Percentiles rank a stretch among this genome's conserved stretches.
These are phyloP conservation scores for Geranium incanum DNA, from an alignment of 441 rosid genomes.

Conservation along the genomic window DNA sequence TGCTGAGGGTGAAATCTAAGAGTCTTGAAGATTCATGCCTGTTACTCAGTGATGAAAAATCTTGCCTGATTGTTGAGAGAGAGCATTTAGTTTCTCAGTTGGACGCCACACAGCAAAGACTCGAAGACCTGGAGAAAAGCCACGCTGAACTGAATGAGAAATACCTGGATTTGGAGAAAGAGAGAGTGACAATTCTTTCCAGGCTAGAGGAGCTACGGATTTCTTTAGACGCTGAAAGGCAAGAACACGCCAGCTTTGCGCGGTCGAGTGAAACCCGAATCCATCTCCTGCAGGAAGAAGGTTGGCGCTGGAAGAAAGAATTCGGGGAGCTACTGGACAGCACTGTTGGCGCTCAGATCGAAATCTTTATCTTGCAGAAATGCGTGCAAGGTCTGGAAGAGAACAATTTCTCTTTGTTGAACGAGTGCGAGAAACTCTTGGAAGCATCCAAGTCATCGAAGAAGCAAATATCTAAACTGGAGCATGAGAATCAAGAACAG, in stretches of 20 bases:
- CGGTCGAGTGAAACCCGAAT: conserved; percentile 38
- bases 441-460: conserved; percentile 52
- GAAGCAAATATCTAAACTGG: conserved; percentile 49
- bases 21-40: conserved; percentile 52
- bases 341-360: conserved; percentile 46
- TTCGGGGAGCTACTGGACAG: conserved; percentile 60
- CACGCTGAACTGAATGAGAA: conserved; percentile 41
- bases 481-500: conserved; percentile 47
- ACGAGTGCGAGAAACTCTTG: conserved; percentile 47
- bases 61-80: conserved; percentile 36
- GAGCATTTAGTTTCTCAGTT: conserved; percentile 51
- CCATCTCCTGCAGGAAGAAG: conserved; percentile 47
- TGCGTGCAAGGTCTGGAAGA: conserved; percentile 58
- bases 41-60: conserved; percentile 56
- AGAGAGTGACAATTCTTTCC: conserved; percentile 44
- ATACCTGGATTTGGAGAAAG: conserved; percentile 41
- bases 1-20: conserved; percentile 40
- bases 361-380: conserved; percentile 62
- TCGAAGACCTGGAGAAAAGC: conserved; percentile 42
- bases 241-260: conserved; percentile 43
- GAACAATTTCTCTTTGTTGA: conserved; percentile 43
- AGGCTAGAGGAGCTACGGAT: conserved; percentile 46
- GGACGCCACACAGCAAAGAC: conserved; percentile 40
- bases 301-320: conserved; percentile 43
- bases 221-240: conserved; percentile 44